phyloP scores from a whole-genome alignment of 768 basidiomycete genomes.

The Tulasnella sp. region DNA sequence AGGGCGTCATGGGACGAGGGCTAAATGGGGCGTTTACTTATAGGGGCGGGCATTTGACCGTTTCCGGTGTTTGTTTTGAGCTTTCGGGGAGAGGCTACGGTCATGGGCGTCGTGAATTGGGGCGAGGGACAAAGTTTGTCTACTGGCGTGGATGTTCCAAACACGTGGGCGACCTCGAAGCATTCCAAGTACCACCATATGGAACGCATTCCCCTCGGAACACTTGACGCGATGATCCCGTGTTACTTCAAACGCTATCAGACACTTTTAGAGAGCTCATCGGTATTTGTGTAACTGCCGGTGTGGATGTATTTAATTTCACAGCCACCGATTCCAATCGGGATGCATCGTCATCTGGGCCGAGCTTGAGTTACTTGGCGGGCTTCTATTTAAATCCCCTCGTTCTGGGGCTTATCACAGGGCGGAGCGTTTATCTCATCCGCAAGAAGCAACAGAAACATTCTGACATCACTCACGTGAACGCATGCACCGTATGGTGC shows the following conservation, averaged over 20 bases:
- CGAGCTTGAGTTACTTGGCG: conserved; percentile 1
- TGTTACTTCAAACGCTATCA: neutral
- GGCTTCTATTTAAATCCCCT: neutral
- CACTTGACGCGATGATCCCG: neutral
- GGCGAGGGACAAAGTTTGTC: neutral
- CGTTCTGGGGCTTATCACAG: neutral
- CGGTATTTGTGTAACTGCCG: neutral
- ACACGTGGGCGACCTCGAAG: neutral
- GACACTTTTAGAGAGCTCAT: neutral
- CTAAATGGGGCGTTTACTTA: neutral
- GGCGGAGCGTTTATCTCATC: neutral
- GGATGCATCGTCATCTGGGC: neutral
- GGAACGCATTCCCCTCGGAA: neutral
- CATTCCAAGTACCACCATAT: neutral
- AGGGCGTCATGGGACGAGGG: neutral
- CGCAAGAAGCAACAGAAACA: neutral
- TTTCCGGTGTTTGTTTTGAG: neutral
- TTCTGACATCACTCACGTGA: conserved; percentile 5
- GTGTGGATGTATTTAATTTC: neutral
- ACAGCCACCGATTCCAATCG: neutral
- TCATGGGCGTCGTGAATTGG: neutral
- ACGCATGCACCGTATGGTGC: neutral
- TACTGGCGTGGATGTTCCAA: neutral
- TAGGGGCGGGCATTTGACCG: neutral
- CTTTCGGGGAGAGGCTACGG: neutral